phyloP scores from a whole-genome alignment of 164 flowering plant genomes.

The Cinnamomum micranthum region DNA sequence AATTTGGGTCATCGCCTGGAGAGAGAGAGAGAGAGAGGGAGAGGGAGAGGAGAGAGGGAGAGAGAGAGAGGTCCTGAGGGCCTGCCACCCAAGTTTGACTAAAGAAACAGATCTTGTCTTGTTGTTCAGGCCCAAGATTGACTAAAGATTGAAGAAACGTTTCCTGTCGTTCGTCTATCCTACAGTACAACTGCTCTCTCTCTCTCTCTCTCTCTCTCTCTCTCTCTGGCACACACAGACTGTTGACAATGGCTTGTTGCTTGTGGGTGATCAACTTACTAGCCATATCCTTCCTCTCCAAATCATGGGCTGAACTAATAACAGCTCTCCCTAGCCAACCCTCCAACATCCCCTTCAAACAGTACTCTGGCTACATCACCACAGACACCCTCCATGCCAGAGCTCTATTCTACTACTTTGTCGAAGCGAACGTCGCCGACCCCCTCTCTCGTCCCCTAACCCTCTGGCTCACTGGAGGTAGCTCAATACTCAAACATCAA shows the following conservation, averaged over 20 bases:
- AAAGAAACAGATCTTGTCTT: no score
- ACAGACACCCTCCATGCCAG: constrained; percentile 32
- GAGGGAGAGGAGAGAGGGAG: no score
- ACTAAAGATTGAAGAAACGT: no score
- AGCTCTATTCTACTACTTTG: constrained; percentile 44
- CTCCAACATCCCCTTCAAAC: constrained; percentile 26
- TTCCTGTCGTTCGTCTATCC: no score
- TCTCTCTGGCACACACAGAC: no score
- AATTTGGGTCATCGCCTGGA: no score
- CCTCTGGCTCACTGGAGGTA: constrained; percentile 45
- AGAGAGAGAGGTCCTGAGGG: no score
- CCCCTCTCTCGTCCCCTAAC: constrained; percentile 37
- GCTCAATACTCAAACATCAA: background rate
- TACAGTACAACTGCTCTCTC: no score
- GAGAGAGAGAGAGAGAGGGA: no score
- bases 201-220: no score
- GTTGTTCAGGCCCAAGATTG: no score
- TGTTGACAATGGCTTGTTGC: background rate
- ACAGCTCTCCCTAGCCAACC: constrained; percentile 37
- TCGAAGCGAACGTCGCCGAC: constrained; percentile 30
- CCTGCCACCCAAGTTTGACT: no score
- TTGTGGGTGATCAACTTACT: background rate
- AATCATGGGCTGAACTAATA: constrained; percentile 21
- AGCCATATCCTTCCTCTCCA: background rate
- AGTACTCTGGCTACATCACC: constrained; percentile 35